phyloP scores from a whole-genome alignment of 768 basidiomycete species.

The Ramaria sp. region DNA sequence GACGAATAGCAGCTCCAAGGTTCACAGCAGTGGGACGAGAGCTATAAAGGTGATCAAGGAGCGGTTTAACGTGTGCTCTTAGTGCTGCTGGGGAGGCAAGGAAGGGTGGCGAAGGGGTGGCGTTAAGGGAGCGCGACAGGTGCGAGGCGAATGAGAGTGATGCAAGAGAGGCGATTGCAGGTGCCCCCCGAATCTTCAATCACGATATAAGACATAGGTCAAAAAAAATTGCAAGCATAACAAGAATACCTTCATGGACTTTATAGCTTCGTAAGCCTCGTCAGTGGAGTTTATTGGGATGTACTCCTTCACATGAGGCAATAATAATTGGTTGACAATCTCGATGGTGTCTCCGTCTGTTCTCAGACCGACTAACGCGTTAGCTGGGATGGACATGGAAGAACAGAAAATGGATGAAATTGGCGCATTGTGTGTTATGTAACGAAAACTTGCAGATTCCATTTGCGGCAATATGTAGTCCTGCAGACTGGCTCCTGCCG shows the following conservation, averaged over 20 bases:
- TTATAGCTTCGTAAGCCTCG: slow-evolving; percentile 89
- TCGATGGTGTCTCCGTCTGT: slow-evolving; percentile 43
- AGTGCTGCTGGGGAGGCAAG: slow-evolving; percentile 44
- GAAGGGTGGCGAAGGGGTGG: slow-evolving; percentile 40
- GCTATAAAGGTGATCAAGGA: slow-evolving; percentile 65
- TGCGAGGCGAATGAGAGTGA: slow-evolving; percentile 65
- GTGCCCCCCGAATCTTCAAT: slow-evolving; percentile 74
- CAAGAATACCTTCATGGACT: slow-evolving; percentile 74
- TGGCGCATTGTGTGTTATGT: too few relatives aligned
- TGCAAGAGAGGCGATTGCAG: slow-evolving; percentile 90
- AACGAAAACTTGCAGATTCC: too few relatives aligned
- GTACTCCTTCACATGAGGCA: slow-evolving; percentile 66
- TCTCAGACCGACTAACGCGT: slow-evolving; percentile 5
- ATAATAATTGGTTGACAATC: slow-evolving; percentile 83
- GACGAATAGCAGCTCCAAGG: slow-evolving; percentile 73
- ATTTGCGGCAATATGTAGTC: too few relatives aligned
- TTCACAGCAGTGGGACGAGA: slow-evolving; percentile 97
- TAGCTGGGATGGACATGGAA: slow-evolving; percentile 5
- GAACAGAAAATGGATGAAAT: too few relatives aligned
- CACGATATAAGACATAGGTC: background rate
- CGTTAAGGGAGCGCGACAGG: slow-evolving; percentile 42
- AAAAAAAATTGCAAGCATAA: background rate
- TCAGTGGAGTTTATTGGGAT: slow-evolving; percentile 60
- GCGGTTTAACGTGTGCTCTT: slow-evolving; percentile 40
- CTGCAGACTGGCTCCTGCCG: too few relatives aligned